Evolutionary conservation across 768 basidiomycete genomes (phyloP), one percentile per base, ranked within the genome.

Genomic region (Epithele typhae): DNA sequence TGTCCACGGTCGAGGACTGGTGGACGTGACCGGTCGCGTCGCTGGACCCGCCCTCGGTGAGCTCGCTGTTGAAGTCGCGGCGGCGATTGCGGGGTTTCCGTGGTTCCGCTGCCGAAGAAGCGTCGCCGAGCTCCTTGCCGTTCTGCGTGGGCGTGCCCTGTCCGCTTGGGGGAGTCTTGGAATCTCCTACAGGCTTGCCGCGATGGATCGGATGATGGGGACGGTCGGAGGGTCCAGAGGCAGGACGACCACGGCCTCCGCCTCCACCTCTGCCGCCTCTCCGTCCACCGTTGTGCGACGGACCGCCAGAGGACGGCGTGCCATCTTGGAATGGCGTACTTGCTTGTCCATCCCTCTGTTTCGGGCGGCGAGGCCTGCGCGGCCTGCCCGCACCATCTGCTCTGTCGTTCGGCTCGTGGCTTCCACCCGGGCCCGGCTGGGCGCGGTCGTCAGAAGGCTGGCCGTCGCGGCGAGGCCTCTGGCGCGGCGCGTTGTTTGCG

Each of bases 301-400:
- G 33, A 12, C 46, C 43, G 2, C 37, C 3, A 11, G 45, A 21
- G 6, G 19, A 9, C 5, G 11, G 32, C 8, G 25, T 10, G 6
- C 51, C 39, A 7, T 47, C 33, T 18, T 32, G n/a, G 12, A 23
- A 44, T 12, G 37, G 51, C 51, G 47, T 46, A 41, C 51, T 32
- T 34, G 41, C 18, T 6, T 35, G 44, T 38, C 41, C 50, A 24
- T 22, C 39, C 21, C 19, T 27, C 3, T 12, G 32, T 19, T 19
- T 38, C 14, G 17, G 38, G 25, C 43, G 46, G 51, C 51, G 51
- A 52, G 51, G 51, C 51, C 25, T 52, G 14, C 35, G 42, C 17
- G 43, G 51, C 51, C 46, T 52, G 15, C 51, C 38, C 43, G 51
- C 51, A 43, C 51, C 43, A 10, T 47, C 38, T 43, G 25, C 37